Evolutionary conservation across 2,329 filamentous ascomycete species (phyloP), one percentile per base, ranked within the genome.

Genomic region (Colletotrichum lupini): DNA sequence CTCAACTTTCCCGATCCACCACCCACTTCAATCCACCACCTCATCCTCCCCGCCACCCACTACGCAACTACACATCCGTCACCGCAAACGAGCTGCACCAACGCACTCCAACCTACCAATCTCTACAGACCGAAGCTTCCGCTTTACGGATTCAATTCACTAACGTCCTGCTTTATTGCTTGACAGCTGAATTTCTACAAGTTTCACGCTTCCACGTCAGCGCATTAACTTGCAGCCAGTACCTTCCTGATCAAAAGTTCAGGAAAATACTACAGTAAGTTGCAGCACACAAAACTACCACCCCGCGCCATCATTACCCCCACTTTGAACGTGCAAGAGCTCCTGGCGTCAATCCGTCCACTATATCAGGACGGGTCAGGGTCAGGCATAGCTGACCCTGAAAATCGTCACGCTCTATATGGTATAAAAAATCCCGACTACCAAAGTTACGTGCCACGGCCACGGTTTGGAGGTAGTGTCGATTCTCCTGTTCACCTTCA

Each of bases 1-100:
- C 60, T 66, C 69, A 57, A 60, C 56, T 67, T 22, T 37, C 22
- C 26, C 59, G 52, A 58, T 67, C 73, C 58, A 75, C 67, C 73
- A 64, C 65, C 62, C 67, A 64, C 66, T 57, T 30, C 67, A 56
- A 60, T 64, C 63, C 52, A 67, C 68, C 59, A 73, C 64, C 37
- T 42, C 37, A 49, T 55, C 52, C 53, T 53, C 55, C 57, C 37
- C 53, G 22, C 49, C 61, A 49, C 58, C 55, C 32, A 35, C 32
- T 35, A 52, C 61, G 52, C 59, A 55, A 56, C 32, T 57, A 71
- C 67, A 24, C 66, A 24, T 59, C 60, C 42, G 42, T 30, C 32
- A 19, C 56, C 61, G 56, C 59, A 30, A 57, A 57, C 53, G 55
- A 55, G 55, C 32, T 57, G 65, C 67, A 24, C 66, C 19, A 53